Conservation (phyloP, 345 rosid species). For the Lumnitzera littorea region DNA sequence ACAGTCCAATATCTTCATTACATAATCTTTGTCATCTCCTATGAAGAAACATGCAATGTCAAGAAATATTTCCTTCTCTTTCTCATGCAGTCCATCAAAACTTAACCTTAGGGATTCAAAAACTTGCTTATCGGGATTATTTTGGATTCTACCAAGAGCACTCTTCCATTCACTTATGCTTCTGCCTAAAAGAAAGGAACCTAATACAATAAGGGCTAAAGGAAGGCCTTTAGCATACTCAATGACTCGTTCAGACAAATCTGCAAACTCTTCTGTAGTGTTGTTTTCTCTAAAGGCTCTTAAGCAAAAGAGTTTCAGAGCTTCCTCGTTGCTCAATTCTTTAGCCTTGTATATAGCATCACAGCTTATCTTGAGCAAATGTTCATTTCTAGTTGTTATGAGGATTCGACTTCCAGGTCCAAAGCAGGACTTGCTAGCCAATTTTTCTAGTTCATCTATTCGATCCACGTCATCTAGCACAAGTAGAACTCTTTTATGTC, state of each 20-base stretch:
- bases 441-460: not conserved
- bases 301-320: not conserved
- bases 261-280: not conserved
- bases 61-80: not conserved
- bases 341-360: not conserved
- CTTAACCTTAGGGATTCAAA: not conserved
- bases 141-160: not conserved
- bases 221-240: not conserved
- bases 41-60: not conserved
- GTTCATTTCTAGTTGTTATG: conserved; percentile 12
- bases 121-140: not conserved
- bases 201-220: not conserved
- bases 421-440: conserved; percentile 4
- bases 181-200: not conserved
- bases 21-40: not conserved
- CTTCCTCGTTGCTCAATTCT: not conserved
- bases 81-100: not conserved
- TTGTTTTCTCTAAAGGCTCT: conserved; percentile 7
- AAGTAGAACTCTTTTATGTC: not conserved
- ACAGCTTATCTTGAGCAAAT: not conserved
- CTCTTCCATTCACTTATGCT: not conserved
- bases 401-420: conserved; percentile 10
- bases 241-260: not conserved
- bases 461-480: conserved; percentile 16
- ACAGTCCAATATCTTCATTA: not conserved